Evolutionary conservation across 805 yeast genomes (phyloP).

Genomic region (Cyberlindnera americana): DNA sequence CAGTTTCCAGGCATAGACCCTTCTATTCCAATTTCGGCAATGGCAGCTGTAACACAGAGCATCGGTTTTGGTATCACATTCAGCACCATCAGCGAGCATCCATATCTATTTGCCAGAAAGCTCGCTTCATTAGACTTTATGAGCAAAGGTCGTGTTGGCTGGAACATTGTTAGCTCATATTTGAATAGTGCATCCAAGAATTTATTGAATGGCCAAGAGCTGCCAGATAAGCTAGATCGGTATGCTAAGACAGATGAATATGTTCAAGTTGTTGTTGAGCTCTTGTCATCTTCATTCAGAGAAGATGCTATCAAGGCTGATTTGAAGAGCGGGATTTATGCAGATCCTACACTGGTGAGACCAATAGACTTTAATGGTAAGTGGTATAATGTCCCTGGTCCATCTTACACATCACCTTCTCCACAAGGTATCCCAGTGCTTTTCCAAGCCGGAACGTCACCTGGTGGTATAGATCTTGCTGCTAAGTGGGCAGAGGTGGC

Average conservation of each 20-base stretch:
- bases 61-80: conserved; percentile 40
- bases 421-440: conserved; percentile 38
- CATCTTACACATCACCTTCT: conserved; percentile 37
- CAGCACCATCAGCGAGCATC: conserved; percentile 41
- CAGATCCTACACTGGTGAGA: conserved; percentile 34
- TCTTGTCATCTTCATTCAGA: conserved; percentile 37
- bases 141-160: conserved; percentile 41
- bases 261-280: conserved; percentile 33
- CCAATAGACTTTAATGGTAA: conserved; percentile 38
- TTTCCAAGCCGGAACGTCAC: conserved; percentile 43
- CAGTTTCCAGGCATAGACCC: conserved; percentile 34
- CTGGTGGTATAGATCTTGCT: conserved; percentile 38
- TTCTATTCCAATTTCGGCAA: conserved; percentile 31
- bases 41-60: conserved; percentile 40
- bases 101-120: conserved; percentile 36
- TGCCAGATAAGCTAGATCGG: too few species aligned
- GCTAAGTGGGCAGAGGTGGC: conserved; percentile 42
- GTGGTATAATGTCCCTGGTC: conserved; percentile 30
- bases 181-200: conserved; percentile 41
- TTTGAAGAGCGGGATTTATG: conserved; percentile 26
- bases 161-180: conserved; percentile 46
- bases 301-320: conserved; percentile 30
- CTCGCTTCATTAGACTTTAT: conserved; percentile 37
- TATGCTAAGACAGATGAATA: conserved; percentile 32
- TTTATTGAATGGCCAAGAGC: conserved; percentile 28